Base-by-base conservation (phyloP, 1,284 basidiomycete genomes). In the Pisolithus thermaeus region DNA sequence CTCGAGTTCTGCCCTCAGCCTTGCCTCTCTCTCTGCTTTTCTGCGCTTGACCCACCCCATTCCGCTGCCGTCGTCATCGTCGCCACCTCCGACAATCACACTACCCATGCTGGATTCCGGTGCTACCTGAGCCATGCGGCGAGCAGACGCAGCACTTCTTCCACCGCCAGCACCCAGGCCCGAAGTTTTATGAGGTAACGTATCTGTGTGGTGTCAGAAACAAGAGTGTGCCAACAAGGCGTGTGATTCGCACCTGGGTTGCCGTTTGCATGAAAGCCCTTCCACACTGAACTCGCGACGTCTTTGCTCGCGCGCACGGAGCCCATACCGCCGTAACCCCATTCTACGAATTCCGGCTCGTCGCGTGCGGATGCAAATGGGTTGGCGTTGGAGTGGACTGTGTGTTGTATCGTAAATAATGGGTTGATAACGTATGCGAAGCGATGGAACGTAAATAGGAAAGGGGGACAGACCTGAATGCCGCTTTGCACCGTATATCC, bases 321-420 rank as follows among this genome's bases (percentile, higher is more conserved):
- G 27, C 88, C 88, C 87, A 90, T 90, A 3, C 88, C 88, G 46
- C 88, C 88, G 55, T 87, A 87, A 1, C 88, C 87, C 88, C 88
- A 91, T 64, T 90, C 88, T 25, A 90, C 87, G 58, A 91, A 91
- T 64, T 85, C 82, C 39, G 83, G 82, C 35, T 90, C 73, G 41
- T 82, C 78, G 6, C 72, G 72, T 12, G 71, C 74, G 49, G 71
- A 77, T 1, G 73, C 78, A 53, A 83, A 83, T 0, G 72, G 79
- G 58, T 81, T 78, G 3, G 67, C 61, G 37, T 65, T 65, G 5
- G 52, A 27, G 20, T 44, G 2, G 32, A 35, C 32, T 35, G 32
- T 35, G 12, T 38, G 20, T 0, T 12, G 32, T 14, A 35, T 35
- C 11, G 5, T 35, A 14, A 35, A 16, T 3, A 35, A 14, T 14